phyloP scores from a whole-genome alignment of 129 eudicot species.

The Flaveria sonorensis region DNA sequence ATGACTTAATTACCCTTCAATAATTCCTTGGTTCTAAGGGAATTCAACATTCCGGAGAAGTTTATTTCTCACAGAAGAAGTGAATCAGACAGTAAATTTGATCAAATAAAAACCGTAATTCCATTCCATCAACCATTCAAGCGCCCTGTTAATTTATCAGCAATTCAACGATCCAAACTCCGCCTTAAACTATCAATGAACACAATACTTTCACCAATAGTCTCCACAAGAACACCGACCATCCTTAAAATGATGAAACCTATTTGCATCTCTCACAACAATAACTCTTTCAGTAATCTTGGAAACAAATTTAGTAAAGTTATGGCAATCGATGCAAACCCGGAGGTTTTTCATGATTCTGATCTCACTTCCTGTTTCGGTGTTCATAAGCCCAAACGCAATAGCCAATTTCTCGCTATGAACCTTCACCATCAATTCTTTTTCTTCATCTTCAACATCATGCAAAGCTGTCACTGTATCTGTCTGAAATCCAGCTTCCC shows the following conservation, averaged over 20 bases:
- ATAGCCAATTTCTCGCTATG: conserved; percentile 96
- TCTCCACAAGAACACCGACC: conserved; percentile 94
- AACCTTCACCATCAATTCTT: conserved; percentile 90
- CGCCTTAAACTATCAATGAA: background rate
- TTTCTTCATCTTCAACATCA: conserved; percentile 98
- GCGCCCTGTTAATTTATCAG: background rate
- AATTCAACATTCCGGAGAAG: background rate
- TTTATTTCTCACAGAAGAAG: background rate
- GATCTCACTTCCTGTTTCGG: conserved; percentile 68
- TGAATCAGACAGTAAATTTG: background rate
- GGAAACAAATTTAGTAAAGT: conserved; percentile 77
- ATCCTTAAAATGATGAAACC: conserved; percentile 92
- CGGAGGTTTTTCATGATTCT: conserved; percentile 89
- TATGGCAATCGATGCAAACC: conserved; percentile 93
- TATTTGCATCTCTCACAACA: conserved; percentile 87
- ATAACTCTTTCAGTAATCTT: conserved; percentile 72
- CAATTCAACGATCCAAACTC: background rate
- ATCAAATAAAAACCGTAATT: background rate
- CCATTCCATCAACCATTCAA: background rate
- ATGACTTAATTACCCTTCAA: no score
- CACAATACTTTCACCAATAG: conserved; percentile 65
- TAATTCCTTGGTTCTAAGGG: background rate
- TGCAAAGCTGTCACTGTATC: conserved; percentile 83
- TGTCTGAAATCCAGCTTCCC: conserved; percentile 77
- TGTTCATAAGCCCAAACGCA: conserved; percentile 70